Conservation (phyloP, 768 basidiomycete species). For the Boletus rubroflammeus region DNA sequence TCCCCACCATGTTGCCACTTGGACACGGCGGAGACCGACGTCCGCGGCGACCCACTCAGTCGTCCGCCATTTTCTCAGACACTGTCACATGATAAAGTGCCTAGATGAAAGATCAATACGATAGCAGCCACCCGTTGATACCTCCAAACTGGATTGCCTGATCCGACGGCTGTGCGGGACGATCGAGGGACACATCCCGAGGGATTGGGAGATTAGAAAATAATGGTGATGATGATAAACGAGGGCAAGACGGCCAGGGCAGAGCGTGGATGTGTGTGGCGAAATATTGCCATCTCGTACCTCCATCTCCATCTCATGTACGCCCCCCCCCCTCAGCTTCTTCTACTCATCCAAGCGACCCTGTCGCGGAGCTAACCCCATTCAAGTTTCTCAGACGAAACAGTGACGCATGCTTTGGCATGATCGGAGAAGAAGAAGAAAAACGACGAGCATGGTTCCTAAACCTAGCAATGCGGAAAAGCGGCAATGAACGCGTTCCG, state of each 20-base stretch:
- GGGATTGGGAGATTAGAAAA: background rate
- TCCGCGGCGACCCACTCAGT: constrained; percentile 14
- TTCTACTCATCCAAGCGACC: constrained; percentile 5
- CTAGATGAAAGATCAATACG: constrained; percentile 2
- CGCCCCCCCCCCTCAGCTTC: background rate
- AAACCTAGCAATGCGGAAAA: constrained; percentile 15
- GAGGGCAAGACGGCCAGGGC: background rate
- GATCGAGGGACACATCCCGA: constrained; percentile 8
- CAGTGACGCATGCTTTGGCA: constrained; percentile 9
- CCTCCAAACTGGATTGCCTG: background rate
- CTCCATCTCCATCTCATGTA: constrained; percentile 2
- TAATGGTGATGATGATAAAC: background rate
- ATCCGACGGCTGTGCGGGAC: constrained; percentile 9
- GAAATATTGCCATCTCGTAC: background rate
- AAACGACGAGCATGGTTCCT: background rate
- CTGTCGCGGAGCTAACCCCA: constrained; percentile 14
- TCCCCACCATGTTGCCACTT: background rate
- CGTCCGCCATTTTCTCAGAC: background rate
- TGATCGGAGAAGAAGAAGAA: constrained; percentile 16
- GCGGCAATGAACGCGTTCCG: constrained; percentile 26
- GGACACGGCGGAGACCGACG: background rate
- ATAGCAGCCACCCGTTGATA: background rate
- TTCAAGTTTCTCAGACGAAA: constrained; percentile 13
- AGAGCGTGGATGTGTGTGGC: constrained; percentile 5
- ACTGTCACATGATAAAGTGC: background rate